phyloP scores from a whole-genome alignment of 441 rosid species.

The Corymbia citriodora region DNA sequence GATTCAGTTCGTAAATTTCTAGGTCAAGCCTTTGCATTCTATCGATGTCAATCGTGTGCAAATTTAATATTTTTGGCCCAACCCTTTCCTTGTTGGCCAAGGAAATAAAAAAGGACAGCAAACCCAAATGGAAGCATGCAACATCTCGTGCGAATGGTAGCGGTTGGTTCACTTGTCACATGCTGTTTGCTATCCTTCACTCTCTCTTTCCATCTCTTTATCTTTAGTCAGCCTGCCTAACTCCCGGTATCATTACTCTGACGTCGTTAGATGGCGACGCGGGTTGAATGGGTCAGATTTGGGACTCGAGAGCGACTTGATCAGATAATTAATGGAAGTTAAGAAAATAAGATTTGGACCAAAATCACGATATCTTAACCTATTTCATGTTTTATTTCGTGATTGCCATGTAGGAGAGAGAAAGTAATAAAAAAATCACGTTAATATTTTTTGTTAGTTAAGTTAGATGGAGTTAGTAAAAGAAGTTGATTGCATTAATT shows the following conservation, averaged over 20 bases:
- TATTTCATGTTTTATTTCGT: background rate
- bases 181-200: background rate
- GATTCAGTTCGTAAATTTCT: background rate
- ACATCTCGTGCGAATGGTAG: background rate
- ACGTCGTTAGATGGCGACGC: accelerated
- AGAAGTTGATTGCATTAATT: no score
- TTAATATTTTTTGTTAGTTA: no score
- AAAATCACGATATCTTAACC: background rate
- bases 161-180: no score
- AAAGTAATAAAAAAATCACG: no score
- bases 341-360: background rate
- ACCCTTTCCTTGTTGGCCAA: background rate
- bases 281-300: background rate
- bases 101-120: accelerated
- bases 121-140: background rate
- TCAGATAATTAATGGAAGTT: background rate
- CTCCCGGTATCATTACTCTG: background rate
- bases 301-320: background rate
- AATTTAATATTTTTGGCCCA: background rate
- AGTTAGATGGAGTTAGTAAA: no score
- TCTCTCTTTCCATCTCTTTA: background rate
- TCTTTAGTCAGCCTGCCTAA: background rate
- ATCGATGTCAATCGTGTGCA: background rate
- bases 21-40: background rate
- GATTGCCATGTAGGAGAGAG: no score